Evolutionary conservation across 495 filamentous ascomycete species (phyloP), one percentile per base, ranked within the genome.

Genomic region (Neurospora sp.): DNA sequence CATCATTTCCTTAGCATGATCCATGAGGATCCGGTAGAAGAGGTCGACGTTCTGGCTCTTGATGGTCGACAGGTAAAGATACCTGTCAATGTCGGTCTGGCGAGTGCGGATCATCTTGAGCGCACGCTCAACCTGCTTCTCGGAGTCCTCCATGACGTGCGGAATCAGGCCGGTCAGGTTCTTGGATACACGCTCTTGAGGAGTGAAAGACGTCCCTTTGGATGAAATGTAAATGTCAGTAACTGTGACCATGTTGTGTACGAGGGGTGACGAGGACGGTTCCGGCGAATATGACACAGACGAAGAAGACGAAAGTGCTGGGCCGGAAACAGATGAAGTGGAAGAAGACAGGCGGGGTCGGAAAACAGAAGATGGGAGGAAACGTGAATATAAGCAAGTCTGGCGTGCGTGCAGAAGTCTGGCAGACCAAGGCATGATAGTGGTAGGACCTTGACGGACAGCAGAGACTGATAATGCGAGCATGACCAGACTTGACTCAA

Each of bases 1-100:
- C 76, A 96, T 97, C 76, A 98, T 83, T 78, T 95, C 92, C 83
- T 92, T 91, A 76, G 97, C 89, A 83, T 98, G 91, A 80, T 95
- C 91, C 73, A 94, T 93, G 74, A 98, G 86, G 75, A 99, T 85
- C 75, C 96, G 89, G 86, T 97, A 99, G 86, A 98, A 99, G 69
- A 99, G 87, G 81, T 98, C 93, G 41, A 91, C 88, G 82, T 98
- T 97, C 76, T 93, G 91, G 78, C 89, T 91, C 83, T 95, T 92
- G 79, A 99, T 87, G 38, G 90, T 88, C 76, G 92, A 94, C 79
- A 99, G 86, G 82, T 98, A 99, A 68, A 95, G 89, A 82, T 96
- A 99, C 82, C 94, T 97, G 83, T 99, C 96, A 80, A 99, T 93
- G 46, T 86, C 82, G 68, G 92, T 94, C 72, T 88, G 85, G 77